These are phyloP conservation scores for Penicillium daleae DNA, from an alignment of 495 filamentous ascomycete species.

Conservation along the genomic window DNA sequence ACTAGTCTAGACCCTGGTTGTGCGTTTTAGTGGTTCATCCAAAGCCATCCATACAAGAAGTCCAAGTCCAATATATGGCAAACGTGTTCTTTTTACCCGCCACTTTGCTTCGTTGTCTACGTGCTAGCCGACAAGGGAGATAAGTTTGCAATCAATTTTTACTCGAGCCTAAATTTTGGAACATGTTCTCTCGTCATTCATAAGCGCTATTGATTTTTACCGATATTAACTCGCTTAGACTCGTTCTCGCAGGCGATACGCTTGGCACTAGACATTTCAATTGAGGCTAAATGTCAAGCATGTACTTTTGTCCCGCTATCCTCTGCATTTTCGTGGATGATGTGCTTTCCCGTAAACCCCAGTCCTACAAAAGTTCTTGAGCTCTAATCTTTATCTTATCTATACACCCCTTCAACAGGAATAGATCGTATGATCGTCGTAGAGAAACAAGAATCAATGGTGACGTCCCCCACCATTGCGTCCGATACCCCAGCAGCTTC, in stretches of 20 bases:
- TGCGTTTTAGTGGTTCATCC: background rate
- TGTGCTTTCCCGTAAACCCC: background rate
- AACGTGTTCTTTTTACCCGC: background rate
- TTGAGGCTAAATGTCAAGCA: slow-evolving; percentile 2
- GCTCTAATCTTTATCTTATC: background rate
- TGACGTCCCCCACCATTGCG: background rate
- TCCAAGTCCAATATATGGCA: background rate
- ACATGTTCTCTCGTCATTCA: background rate
- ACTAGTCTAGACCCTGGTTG: background rate
- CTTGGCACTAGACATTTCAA: background rate
- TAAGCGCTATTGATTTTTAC: background rate
- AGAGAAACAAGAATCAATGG: too few relatives aligned
- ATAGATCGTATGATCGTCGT: background rate
- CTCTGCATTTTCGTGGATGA: background rate
- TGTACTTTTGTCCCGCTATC: slow-evolving; percentile 9
- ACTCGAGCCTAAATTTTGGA: background rate
- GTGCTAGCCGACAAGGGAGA: background rate
- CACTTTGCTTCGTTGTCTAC: background rate
- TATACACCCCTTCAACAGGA: background rate
- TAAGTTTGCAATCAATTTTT: background rate
- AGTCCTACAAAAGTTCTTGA: background rate
- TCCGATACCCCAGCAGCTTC: background rate
- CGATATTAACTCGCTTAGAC: background rate
- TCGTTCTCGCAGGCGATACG: background rate
- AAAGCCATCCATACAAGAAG: background rate